A percentile compares a stretch with the other conserved stretches of the same genome.
Evolutionary conservation across 2,329 filamentous ascomycete species (phyloP).

Genomic region (Cryphonectria carpinicola): DNA sequence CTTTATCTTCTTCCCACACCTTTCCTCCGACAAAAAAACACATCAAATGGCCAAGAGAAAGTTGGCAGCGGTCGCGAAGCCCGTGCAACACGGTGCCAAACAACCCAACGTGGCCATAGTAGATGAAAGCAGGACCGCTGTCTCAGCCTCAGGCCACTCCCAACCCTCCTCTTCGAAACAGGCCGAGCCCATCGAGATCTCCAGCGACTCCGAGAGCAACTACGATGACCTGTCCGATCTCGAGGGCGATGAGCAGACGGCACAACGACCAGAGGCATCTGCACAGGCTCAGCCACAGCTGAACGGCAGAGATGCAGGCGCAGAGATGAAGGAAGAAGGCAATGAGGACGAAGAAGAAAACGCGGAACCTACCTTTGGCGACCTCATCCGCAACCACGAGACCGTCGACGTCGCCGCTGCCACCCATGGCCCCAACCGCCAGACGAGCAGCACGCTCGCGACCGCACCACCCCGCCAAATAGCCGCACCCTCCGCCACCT

Average conservation of each 20-base stretch:
- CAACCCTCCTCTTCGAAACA: conserved; percentile 40
- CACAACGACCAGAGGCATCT: conserved; percentile 32
- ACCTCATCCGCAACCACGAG: conserved; percentile 75
- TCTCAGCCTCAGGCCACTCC: conserved; percentile 41
- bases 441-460: conserved; percentile 41
- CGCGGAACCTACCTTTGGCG: conserved; percentile 77
- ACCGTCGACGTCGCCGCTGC: conserved; percentile 76
- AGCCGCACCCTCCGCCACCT: conserved; percentile 71
- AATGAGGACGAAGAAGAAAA: conserved; percentile 54
- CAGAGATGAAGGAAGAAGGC: conserved; percentile 35
- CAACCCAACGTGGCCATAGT: conserved; percentile 53
- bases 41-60: conserved; percentile 63
- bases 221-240: conserved; percentile 49
- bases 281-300: conserved; percentile 20
- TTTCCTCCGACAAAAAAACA: neutral
- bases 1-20: neutral
- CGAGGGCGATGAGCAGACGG: conserved; percentile 32
- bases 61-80: conserved; percentile 60
- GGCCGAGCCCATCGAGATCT: conserved; percentile 58
- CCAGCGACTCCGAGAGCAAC: conserved; percentile 57
- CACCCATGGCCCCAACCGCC: conserved; percentile 47
- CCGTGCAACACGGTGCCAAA: conserved; percentile 59
- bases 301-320: conserved; percentile 17
- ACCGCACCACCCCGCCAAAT: conserved; percentile 48
- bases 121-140: conserved; percentile 61